Percentiles rank a stretch among this genome's conserved stretches.
Conservation (phyloP, 75 land plant species). For the Larix kaempferi region DNA sequence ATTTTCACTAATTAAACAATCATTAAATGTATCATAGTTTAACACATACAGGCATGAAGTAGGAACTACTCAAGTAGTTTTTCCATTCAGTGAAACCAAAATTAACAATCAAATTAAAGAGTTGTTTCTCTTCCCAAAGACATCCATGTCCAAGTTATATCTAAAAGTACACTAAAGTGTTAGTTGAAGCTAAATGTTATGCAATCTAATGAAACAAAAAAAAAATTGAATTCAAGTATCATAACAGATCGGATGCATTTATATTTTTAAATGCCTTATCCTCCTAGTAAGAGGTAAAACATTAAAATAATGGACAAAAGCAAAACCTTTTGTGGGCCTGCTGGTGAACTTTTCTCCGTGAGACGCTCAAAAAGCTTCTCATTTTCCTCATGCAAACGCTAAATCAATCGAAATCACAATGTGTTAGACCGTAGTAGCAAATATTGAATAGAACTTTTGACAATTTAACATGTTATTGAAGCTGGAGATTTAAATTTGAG, state of each 20-base stretch:
- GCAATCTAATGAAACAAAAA: conserved; percentile 2
- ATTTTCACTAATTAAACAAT: no score
- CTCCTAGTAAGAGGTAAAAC: background rate
- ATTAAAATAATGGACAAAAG: conserved; percentile 2
- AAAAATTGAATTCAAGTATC: background rate
- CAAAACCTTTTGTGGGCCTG: conserved; percentile 53
- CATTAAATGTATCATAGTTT: no score
- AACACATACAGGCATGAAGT: no score
- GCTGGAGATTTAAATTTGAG: no score
- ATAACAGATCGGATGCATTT: background rate
- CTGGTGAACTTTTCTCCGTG: conserved; percentile 58
- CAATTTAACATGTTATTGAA: no score
- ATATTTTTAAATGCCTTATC: background rate
- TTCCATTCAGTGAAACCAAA: no score
- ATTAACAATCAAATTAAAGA: no score
- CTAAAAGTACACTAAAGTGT: background rate
- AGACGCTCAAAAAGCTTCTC: conserved; percentile 92
- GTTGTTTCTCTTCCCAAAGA: no score
- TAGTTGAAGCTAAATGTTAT: conserved; percentile 7
- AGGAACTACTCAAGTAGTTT: no score
- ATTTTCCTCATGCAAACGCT: conserved; percentile 98
- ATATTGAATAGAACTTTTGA: no score
- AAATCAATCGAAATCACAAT: conserved; percentile 13
- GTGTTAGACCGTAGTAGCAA: background rate
- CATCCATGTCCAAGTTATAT: no score